phyloP scores from a whole-genome alignment of 495 filamentous ascomycete genomes.

The Podospora bellae-mahoneyi region DNA sequence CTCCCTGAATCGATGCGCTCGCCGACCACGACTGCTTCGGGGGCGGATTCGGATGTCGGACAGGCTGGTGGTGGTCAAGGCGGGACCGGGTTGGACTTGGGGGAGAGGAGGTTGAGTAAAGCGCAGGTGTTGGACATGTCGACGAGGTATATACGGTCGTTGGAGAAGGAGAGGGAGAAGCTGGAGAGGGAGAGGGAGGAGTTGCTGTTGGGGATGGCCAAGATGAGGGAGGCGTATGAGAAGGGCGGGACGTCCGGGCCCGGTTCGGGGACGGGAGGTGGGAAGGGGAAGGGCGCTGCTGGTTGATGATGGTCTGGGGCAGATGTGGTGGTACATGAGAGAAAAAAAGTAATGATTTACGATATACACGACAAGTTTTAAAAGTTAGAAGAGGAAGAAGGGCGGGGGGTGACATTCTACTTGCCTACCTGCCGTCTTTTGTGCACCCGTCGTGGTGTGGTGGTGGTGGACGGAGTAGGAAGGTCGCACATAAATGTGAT shows the following conservation, averaged over 20 bases:
- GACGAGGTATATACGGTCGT: conserved; percentile 37
- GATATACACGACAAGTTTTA: not conserved
- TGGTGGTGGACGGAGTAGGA: not conserved
- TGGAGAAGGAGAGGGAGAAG: conserved; percentile 38
- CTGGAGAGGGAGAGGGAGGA: conserved; percentile 39
- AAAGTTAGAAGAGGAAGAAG: not conserved
- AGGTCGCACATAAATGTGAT: not conserved
- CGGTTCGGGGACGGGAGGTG: not conserved
- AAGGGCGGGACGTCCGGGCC: not conserved
- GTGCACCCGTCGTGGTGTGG: not conserved
- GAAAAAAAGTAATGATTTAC: not conserved
- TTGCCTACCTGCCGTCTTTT: not conserved
- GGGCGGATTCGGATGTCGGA: not conserved
- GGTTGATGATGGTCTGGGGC: not conserved
- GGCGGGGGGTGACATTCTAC: not conserved
- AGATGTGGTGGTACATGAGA: not conserved
- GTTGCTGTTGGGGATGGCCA: conserved; percentile 30
- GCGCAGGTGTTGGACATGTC: conserved; percentile 48
- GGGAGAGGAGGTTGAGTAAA: conserved; percentile 44
- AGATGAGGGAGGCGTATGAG: conserved; percentile 22
- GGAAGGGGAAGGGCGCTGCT: not conserved
- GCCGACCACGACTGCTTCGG: not conserved
- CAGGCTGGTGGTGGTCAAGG: not conserved
- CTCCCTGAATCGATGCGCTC: conserved; percentile 39
- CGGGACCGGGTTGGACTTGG: conserved; percentile 22